Evolutionary conservation across 2,329 filamentous ascomycete species (phyloP).

Genomic region (Hypoxylon sp.): DNA sequence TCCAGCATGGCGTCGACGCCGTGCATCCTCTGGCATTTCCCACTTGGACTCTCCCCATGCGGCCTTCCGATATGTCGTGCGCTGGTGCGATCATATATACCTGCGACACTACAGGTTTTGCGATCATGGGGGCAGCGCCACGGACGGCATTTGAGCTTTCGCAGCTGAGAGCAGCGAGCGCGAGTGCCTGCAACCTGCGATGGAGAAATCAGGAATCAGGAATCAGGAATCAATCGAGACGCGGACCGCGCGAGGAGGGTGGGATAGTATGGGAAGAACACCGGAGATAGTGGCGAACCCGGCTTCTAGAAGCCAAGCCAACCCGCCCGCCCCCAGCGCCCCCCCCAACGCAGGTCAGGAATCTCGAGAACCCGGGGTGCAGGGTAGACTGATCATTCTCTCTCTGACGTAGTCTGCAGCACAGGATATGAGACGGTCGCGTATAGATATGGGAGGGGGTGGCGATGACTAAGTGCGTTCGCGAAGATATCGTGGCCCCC

Average conservation of each 20-base stretch:
- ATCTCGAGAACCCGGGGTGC: neutral
- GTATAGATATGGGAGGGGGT: neutral
- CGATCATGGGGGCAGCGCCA: conserved; percentile 30
- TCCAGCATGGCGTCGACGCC: conserved; percentile 23
- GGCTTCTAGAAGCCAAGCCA: conserved; percentile 3
- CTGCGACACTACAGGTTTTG: conserved; percentile 25
- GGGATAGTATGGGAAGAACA: neutral
- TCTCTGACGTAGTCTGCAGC: neutral
- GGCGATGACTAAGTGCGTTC: conserved; percentile 7
- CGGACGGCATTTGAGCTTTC: neutral
- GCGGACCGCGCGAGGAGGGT: neutral
- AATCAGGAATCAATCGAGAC: conserved; percentile 5
- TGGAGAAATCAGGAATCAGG: conserved; percentile 4
- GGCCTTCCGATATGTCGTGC: conserved; percentile 40
- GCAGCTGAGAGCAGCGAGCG: neutral
- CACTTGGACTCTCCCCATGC: conserved; percentile 28
- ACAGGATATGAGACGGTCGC: neutral
- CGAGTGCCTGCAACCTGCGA: neutral
- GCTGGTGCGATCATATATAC: conserved; percentile 16
- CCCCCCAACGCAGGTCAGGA: neutral
- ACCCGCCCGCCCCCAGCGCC: neutral
- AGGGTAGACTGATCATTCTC: neutral
- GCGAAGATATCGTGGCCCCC: neutral
- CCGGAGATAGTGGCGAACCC: conserved; percentile 36
- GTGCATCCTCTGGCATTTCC: conserved; percentile 23